Base-by-base conservation (phyloP, 2,329 filamentous ascomycete genomes). In the Rutstroemia sp. region DNA sequence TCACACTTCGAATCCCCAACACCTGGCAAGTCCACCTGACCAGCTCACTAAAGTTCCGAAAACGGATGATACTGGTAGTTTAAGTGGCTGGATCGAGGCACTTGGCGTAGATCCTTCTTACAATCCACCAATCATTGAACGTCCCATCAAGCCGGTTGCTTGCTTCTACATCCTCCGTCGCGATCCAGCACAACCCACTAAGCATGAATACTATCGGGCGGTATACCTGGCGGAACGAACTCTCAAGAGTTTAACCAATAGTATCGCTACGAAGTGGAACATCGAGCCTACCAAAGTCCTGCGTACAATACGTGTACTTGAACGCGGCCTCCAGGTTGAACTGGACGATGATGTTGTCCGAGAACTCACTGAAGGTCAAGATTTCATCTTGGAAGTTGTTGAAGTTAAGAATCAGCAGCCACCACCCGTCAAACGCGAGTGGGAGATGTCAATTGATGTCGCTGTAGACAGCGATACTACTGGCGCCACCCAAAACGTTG, bases 261-360 rank as follows among this genome's bases (percentile, higher is more conserved):
- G 83, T 45, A 82, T 96, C 19, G 85, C 89, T 2, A 73, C 79
- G 55, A 97, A 97, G 72, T 94, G 88, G 77, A 81, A 85, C 18
- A 77, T 97, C 49, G 89, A 96, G 60, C 77, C 87, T 1, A 79
- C 79, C 2, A 83, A 81, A 59, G 82, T 96, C 7, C 74, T 84
- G 1, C 85, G 87, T 38, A 85, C 86, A 1, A 76, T 95, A 4
- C 88, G 84, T 57, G 76, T 91, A 53, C 86, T 89, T 78, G 61
- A 84, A 14, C 84, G 85, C 61, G 90, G 90, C 0, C 73, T 96
- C 1, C 84, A 91, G 66, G 84, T 97, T 55, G 83, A 95, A 67
- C 80, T 97, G 65, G 94, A 97, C 66, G 91, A 97, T 67, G 91
- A 96, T 61, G 86, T 95, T 49, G 82, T 97, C 34, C 81, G 81